Evolutionary conservation across 2,329 filamentous ascomycete species (phyloP).

Genomic region (Amphichorda felina): DNA sequence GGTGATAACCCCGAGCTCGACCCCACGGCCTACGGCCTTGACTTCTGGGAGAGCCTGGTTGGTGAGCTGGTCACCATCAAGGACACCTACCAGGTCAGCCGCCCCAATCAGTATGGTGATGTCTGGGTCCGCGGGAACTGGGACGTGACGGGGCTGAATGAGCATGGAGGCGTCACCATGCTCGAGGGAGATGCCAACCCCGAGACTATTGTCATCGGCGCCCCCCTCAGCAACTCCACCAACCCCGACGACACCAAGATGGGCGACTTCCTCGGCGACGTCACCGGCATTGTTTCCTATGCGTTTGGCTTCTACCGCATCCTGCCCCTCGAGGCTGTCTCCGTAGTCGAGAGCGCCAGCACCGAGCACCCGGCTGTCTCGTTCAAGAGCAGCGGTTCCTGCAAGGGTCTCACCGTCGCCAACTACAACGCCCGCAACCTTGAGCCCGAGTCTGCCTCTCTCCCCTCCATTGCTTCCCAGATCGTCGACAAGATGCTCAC

Average conservation of each 20-base stretch:
- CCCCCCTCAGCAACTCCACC: conserved; percentile 50
- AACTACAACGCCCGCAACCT: conserved; percentile 65
- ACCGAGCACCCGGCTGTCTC: conserved; percentile 35
- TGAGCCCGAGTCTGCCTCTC: conserved; percentile 38
- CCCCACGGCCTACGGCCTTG: conserved; percentile 51
- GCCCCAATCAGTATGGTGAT: conserved; percentile 54
- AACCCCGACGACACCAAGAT: conserved; percentile 50
- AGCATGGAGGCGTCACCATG: conserved; percentile 53
- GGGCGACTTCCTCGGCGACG: conserved; percentile 51
- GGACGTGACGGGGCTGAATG: conserved; percentile 49
- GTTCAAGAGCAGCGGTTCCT: conserved; percentile 42
- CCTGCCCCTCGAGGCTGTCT: conserved; percentile 47
- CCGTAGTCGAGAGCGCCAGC: conserved; percentile 31
- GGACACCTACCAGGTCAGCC: conserved; percentile 41
- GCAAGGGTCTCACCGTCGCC: conserved; percentile 49
- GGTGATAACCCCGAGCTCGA: conserved; percentile 47
- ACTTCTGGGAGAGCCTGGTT: conserved; percentile 61
- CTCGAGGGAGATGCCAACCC: conserved; percentile 53
- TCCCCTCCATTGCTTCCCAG: conserved; percentile 48
- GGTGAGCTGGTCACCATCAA: conserved; percentile 57
- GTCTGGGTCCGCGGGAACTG: conserved; percentile 59
- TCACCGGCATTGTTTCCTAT: conserved; percentile 57
- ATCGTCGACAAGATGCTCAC: conserved; percentile 51
- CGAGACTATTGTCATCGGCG: conserved; percentile 53
- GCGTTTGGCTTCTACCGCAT: conserved; percentile 59